Evolutionary conservation across 345 rosid genomes (phyloP).

Genomic region (Murraya koenigii): DNA sequence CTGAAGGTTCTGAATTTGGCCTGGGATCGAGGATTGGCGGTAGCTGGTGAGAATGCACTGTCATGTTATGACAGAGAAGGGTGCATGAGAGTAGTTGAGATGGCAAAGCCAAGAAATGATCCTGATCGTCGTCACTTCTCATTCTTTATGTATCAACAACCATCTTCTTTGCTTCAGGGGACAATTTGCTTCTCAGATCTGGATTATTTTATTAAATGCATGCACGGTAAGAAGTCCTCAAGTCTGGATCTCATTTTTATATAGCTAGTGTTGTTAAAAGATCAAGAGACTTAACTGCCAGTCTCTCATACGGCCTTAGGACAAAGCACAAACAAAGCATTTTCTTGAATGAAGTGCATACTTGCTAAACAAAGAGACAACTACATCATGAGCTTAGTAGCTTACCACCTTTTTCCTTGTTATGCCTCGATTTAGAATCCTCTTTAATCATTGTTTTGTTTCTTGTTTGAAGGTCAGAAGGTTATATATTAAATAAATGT

Average conservation of each 20-base stretch:
- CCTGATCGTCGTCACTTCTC: slow-evolving; percentile 70
- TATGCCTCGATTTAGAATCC: background rate
- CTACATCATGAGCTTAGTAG: background rate
- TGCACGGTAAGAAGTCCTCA: slow-evolving; percentile 63
- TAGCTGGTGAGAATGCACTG: slow-evolving; percentile 68
- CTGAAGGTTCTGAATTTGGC: slow-evolving; percentile 77
- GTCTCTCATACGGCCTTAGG: background rate
- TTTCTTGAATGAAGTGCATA: background rate
- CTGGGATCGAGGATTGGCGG: slow-evolving; percentile 71
- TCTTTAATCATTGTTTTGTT: background rate
- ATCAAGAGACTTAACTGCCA: background rate
- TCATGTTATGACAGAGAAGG: slow-evolving; percentile 77
- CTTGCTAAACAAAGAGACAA: background rate
- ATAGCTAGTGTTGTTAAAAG: background rate
- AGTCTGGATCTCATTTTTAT: background rate
- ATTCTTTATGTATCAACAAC: slow-evolving; percentile 77
- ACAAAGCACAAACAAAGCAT: background rate
- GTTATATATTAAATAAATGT: background rate
- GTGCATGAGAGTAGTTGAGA: slow-evolving; percentile 68
- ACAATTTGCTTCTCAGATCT: slow-evolving; percentile 71
- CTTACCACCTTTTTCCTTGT: background rate
- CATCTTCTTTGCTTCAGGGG: slow-evolving; percentile 70
- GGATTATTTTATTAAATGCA: slow-evolving; percentile 68
- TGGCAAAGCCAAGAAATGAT: slow-evolving; percentile 83
- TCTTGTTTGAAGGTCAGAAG: background rate